Conservation (phyloP, 768 basidiomycete genomes). For the Serpula lacrymans region DNA sequence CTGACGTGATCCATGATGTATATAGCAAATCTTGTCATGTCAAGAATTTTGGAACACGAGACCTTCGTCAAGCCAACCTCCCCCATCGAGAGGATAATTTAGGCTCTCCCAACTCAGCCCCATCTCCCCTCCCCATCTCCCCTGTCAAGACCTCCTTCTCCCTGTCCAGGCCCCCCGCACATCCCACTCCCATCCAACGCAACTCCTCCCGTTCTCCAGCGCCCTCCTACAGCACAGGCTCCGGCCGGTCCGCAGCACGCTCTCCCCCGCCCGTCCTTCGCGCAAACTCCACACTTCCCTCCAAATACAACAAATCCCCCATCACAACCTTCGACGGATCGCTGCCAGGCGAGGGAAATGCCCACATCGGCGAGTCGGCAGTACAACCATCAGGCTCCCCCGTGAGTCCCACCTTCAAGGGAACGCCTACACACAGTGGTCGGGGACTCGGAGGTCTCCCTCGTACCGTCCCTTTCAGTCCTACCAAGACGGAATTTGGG, state of each 20-base stretch:
- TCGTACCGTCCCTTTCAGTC: slow-evolving; percentile 51
- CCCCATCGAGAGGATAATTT: slow-evolving; percentile 42
- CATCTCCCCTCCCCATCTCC: slow-evolving; percentile 28
- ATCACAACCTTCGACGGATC: slow-evolving; percentile 3
- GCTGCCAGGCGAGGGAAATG: slow-evolving; percentile 13
- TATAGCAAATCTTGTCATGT: slow-evolving; percentile 79
- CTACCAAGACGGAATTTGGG: slow-evolving; percentile 20
- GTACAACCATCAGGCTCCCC: too few species aligned
- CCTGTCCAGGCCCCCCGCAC: slow-evolving; percentile 22
- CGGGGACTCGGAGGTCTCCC: slow-evolving; percentile 47
- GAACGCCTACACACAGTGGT: slow-evolving; percentile 42
- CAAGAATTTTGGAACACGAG: slow-evolving; percentile 74
- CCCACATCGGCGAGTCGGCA: slow-evolving; percentile 31
- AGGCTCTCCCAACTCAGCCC: slow-evolving; percentile 24
- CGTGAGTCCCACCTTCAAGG: slow-evolving; percentile 15
- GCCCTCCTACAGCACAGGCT: slow-evolving; percentile 23
- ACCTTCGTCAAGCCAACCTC: slow-evolving; percentile 70
- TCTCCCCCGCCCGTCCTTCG: slow-evolving; percentile 32
- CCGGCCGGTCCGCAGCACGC: slow-evolving; percentile 9
- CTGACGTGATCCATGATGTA: slow-evolving; percentile 1
- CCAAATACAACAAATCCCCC: slow-evolving; percentile 26
- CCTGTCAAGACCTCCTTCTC: slow-evolving; percentile 24
- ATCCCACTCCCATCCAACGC: slow-evolving; percentile 29
- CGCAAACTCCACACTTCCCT: slow-evolving; percentile 40
- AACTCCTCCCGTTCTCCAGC: slow-evolving; percentile 24